These are phyloP conservation scores for Cerioporus squamosus DNA, from an alignment of 1,284 basidiomycete species.

Conservation along the genomic window DNA sequence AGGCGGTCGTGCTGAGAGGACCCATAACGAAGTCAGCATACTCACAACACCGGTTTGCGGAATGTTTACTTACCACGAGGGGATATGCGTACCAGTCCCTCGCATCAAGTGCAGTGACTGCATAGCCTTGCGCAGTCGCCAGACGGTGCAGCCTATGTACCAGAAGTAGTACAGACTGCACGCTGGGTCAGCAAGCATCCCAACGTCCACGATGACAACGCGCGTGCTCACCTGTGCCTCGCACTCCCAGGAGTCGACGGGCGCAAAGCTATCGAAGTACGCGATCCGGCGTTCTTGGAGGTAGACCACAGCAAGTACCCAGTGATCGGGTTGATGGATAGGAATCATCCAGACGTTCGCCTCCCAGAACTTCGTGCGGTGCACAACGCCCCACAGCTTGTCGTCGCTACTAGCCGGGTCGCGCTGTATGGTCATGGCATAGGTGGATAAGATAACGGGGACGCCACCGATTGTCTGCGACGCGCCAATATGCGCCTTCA, in stretches of 20 bases:
- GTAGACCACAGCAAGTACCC: constrained; percentile 9
- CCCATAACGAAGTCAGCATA: neutral
- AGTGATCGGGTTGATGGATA: constrained; percentile 8
- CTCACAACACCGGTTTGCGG: neutral
- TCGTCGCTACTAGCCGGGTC: neutral
- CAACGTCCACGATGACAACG: neutral
- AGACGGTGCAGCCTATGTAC: neutral
- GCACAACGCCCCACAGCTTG: neutral
- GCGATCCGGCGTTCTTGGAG: neutral
- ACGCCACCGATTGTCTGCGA: too few species aligned
- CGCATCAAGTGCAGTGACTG: neutral
- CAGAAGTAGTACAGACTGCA: neutral
- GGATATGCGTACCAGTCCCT: neutral
- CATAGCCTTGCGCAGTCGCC: neutral
- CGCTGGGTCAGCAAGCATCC: too few species aligned
- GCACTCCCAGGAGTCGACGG: neutral
- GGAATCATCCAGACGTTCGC: constrained; percentile 13
- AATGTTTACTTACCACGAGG: neutral
- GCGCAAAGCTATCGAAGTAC: constrained; percentile 12
- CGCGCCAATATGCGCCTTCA: too few species aligned
- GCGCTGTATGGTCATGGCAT: neutral
- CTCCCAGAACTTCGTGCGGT: neutral
- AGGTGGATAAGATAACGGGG: neutral
- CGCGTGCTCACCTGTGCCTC: constrained; percentile 1
- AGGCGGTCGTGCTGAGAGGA: neutral